Percentiles rank a stretch among this genome's conserved stretches.
Conservation (phyloP, 1,284 basidiomycete genomes). For the Inonotus hispidus region DNA sequence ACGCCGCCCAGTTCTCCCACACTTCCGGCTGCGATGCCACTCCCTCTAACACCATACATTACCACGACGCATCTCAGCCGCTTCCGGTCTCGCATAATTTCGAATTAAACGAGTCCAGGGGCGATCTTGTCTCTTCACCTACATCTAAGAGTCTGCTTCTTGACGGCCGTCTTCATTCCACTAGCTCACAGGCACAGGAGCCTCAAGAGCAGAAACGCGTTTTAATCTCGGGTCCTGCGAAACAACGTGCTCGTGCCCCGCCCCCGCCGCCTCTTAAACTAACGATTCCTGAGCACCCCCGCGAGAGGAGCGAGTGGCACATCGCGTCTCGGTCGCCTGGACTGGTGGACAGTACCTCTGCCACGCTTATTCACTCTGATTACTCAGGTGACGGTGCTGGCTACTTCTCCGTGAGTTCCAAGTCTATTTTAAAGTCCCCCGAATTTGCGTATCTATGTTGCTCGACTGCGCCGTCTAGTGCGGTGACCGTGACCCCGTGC, state of each 20-base stretch:
- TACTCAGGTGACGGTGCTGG: slow-evolving; percentile 3
- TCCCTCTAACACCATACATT: neutral
- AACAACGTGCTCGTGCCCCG: neutral
- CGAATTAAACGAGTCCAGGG: neutral
- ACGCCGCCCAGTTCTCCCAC: neutral
- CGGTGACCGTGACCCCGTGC: neutral
- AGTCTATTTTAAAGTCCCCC: neutral
- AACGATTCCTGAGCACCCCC: neutral
- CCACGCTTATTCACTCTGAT: slow-evolving; percentile 5
- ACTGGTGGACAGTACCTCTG: neutral
- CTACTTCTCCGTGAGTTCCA: slow-evolving; percentile 10
- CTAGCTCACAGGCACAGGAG: neutral
- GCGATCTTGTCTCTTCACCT: neutral
- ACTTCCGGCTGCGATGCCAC: neutral
- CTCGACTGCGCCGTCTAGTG: neutral
- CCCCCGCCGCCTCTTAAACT: neutral
- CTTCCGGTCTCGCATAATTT: neutral
- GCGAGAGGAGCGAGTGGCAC: neutral
- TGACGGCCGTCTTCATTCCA: neutral
- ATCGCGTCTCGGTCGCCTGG: neutral
- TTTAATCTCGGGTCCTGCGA: neutral
- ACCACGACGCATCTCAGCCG: neutral
- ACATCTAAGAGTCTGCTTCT: neutral
- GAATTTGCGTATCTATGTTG: neutral
- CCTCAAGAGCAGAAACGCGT: neutral